phyloP scores from a whole-genome alignment of 352 stramenopile genomes.

The Phytophthora sansomeana region DNA sequence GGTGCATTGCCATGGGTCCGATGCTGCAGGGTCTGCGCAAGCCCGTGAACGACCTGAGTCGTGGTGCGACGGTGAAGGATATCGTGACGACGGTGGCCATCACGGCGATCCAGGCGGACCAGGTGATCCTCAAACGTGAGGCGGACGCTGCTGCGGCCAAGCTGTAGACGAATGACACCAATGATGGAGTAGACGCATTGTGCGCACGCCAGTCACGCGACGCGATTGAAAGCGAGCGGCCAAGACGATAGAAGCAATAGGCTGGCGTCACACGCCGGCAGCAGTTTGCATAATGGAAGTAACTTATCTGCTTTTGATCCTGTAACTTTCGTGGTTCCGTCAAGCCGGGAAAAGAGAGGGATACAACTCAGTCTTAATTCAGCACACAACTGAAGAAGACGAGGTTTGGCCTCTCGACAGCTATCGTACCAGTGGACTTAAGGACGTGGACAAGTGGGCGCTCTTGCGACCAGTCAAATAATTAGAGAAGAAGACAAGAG shows the following conservation, averaged over 20 bases:
- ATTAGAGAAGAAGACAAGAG: too few relatives aligned
- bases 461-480: too few relatives aligned
- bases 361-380: too few relatives aligned
- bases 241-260: slow-evolving; percentile 27
- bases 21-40: slow-evolving; percentile 91
- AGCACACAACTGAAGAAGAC: too few relatives aligned
- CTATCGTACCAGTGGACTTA: too few relatives aligned
- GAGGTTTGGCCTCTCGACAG: too few relatives aligned
- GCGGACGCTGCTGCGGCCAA: slow-evolving; percentile 18
- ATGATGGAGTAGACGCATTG: slow-evolving; percentile 18
- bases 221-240: slow-evolving; percentile 15
- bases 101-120: slow-evolving; percentile 87
- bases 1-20: slow-evolving; percentile 84
- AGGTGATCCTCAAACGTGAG: slow-evolving; percentile 54
- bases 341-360: too few relatives aligned
- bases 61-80: slow-evolving; percentile 89
- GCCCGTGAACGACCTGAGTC: slow-evolving; percentile 90
- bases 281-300: slow-evolving; percentile 33
- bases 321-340: not conserved
- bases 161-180: slow-evolving; percentile 22
- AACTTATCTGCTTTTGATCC: slow-evolving; percentile 39
- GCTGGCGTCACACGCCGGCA: slow-evolving; percentile 5
- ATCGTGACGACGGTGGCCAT: slow-evolving; percentile 92
- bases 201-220: slow-evolving; percentile 8
- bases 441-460: too few relatives aligned